Conservation (phyloP, 2,329 filamentous ascomycete species). For the Fusarium duplospermum region DNA sequence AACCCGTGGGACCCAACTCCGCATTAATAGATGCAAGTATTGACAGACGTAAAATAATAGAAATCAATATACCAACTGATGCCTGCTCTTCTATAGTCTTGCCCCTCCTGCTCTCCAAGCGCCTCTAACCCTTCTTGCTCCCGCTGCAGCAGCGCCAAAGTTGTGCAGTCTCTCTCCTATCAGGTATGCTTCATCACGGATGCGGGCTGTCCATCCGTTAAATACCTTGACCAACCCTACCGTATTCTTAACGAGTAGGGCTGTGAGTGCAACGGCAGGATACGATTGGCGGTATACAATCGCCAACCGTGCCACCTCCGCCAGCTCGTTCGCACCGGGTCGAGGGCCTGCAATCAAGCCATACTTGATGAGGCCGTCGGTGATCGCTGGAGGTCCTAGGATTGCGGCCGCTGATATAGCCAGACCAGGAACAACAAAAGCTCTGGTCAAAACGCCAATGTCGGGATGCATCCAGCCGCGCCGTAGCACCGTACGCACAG, state of each 20-base stretch:
- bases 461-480: conserved; percentile 85
- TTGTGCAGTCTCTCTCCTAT: conserved; percentile 97
- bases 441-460: conserved; percentile 81
- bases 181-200: conserved; percentile 94
- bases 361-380: conserved; percentile 50
- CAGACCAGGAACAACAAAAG: conserved; percentile 82
- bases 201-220: conserved; percentile 80
- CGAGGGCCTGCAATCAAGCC: conserved; percentile 31
- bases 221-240: conserved; percentile 71
- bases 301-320: conserved; percentile 45
- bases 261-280: conserved; percentile 69
- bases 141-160: conserved; percentile 70
- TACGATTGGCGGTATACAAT: conserved; percentile 73
- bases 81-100: conserved; percentile 40
- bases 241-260: conserved; percentile 55
- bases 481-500: conserved; percentile 78
- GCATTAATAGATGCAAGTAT: background rate
- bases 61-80: conserved; percentile 2
- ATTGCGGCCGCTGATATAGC: conserved; percentile 73
- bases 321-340: conserved; percentile 37
- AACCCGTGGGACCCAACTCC: background rate
- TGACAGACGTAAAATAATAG: conserved; percentile 8
- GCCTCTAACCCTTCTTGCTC: conserved; percentile 49
- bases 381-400: conserved; percentile 70
- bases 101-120: conserved; percentile 53